Base-by-base conservation (phyloP, 495 filamentous ascomycete genomes). In the Niebla homalea region DNA sequence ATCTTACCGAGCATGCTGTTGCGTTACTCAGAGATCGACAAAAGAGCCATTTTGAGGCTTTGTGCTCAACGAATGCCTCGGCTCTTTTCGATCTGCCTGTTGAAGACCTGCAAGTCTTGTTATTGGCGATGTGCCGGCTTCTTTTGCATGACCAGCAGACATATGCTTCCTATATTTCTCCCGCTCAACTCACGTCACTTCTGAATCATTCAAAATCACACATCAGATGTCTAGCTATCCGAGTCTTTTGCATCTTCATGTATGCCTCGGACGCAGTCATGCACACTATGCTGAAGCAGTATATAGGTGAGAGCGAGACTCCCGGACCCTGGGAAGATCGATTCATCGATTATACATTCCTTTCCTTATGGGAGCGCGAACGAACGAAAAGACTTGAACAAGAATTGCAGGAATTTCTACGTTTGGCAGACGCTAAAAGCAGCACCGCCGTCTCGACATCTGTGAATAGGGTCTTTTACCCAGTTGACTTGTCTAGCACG, bases 301-400 rank as follows among this genome's bases (percentile, higher is more conserved):
- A 90, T 66, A 67, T 86, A 22, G 76, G 74, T 12, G 57, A 70
- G 42, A 77, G 78, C 39, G 69, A 75, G 18, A 72, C 92, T 23
- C 55, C 72, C 52, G 87, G 80, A 2, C 64, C 75, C 19, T 85
- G 84, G 75, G 93, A 99, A 62, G 87, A 80, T 19, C 75, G 72
- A 48, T 60, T 61, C 37, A 80, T 93, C 38, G 88, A 96, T 62
- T 97, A 90, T 67, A 75, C 79, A 23, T 90, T 94, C 62, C 69
- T 97, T 41, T 78, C 78, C 36, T 62, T 96, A 40, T 85, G 89
- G 73, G 89, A 94, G 63, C 80, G 87, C 56, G 63, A 68, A 25
- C 65, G 75, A 47, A 60, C 67, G 18, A 58, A 66, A 41, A 58
- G 73, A 36, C 56, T 73, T 32, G 54, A 62, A 43, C 64, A 59